Evolutionary conservation across 352 stramenopile genomes (phyloP).

Genomic region (Phytophthora idaei): DNA sequence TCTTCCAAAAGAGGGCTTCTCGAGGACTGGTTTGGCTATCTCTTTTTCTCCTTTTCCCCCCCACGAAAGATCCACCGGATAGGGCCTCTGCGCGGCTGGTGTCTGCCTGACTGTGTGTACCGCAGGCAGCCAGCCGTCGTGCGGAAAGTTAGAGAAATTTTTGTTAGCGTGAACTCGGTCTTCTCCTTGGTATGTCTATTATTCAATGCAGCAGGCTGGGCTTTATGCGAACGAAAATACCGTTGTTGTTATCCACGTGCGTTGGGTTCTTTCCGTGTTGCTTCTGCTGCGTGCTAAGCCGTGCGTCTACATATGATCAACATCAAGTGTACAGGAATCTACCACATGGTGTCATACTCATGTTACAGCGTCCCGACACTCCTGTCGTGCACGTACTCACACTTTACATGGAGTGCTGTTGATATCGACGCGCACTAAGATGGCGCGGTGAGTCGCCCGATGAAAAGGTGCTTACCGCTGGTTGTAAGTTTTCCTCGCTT

Average conservation of each 20-base stretch:
- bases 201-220: constrained; percentile 72
- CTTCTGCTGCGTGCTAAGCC: background rate
- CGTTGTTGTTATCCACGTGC: constrained; percentile 30
- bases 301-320: background rate
- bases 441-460: constrained; percentile 45
- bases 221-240: constrained; percentile 66
- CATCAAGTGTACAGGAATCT: no score
- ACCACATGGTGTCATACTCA: no score
- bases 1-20: constrained; percentile 48
- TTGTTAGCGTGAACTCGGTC: constrained; percentile 60
- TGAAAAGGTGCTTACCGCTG: constrained; percentile 48
- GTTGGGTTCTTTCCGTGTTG: constrained; percentile 6
- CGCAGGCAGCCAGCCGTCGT: constrained; percentile 39
- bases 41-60: constrained; percentile 62
- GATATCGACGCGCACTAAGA: constrained; percentile 16
- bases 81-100: constrained; percentile 56
- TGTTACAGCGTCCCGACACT: background rate
- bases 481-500: constrained; percentile 45
- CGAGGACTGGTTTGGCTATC: constrained; percentile 46
- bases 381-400: background rate
- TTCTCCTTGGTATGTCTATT: constrained; percentile 77
- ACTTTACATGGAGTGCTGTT: background rate
- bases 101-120: constrained; percentile 48
- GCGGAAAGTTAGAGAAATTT: constrained; percentile 84
- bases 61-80: constrained; percentile 67